phyloP scores from a whole-genome alignment of 2,329 filamentous ascomycete genomes.

The Exophiala mesophila region DNA sequence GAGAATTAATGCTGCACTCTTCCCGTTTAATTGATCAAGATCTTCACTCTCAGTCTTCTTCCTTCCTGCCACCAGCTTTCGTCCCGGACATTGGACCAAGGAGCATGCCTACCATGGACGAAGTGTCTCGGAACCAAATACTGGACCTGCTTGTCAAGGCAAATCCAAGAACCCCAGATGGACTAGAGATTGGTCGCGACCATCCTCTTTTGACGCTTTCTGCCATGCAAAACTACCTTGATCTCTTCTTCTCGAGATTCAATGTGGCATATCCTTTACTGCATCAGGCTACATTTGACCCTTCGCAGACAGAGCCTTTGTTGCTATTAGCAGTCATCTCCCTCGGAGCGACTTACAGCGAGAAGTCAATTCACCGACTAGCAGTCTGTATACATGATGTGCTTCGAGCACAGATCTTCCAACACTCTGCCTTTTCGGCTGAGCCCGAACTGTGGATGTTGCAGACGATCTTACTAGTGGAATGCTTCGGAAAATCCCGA shows the following conservation, averaged over 20 bases:
- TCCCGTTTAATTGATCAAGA: neutral
- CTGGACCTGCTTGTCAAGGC: conserved; percentile 50
- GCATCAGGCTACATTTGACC: conserved; percentile 54
- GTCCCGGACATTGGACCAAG: conserved; percentile 1
- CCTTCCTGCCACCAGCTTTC: conserved; percentile 2
- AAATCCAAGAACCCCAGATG: conserved; percentile 46
- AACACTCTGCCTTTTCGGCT: conserved; percentile 52
- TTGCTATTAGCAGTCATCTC: conserved; percentile 52
- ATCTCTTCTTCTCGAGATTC: conserved; percentile 58
- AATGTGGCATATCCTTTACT: conserved; percentile 58
- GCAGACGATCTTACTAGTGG: conserved; percentile 58
- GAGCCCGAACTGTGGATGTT: conserved; percentile 58
- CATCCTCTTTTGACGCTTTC: conserved; percentile 49
- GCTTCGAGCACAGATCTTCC: conserved; percentile 56
- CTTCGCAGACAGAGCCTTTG: conserved; percentile 46
- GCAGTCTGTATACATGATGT: conserved; percentile 60
- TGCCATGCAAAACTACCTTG: conserved; percentile 52
- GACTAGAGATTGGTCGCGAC: conserved; percentile 42
- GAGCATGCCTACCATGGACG: conserved; percentile 29
- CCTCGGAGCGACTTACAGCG: conserved; percentile 58
- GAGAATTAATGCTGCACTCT: neutral
- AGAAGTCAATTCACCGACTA: conserved; percentile 55
- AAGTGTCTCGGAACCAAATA: conserved; percentile 35
- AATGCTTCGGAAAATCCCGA: conserved; percentile 60
- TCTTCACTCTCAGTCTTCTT: conserved; percentile 1